Evolutionary conservation across 768 basidiomycete genomes (phyloP).

Genomic region (Russula sp.): DNA sequence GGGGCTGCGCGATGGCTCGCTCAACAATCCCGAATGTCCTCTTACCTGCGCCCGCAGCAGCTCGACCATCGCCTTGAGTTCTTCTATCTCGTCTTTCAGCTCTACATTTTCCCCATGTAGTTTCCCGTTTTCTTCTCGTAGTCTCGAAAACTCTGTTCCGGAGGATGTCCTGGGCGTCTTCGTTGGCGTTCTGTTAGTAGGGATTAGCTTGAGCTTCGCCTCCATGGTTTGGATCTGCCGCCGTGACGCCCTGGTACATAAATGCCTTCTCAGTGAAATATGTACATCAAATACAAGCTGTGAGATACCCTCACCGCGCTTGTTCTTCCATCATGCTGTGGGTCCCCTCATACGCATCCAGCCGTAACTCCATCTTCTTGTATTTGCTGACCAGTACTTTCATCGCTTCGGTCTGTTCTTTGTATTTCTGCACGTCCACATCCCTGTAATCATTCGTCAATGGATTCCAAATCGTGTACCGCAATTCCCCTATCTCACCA

Average conservation of each 20-base stretch:
- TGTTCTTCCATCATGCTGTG: conserved; percentile 55
- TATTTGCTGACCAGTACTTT: conserved; percentile 54
- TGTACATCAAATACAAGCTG: background rate
- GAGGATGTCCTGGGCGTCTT: conserved; percentile 18
- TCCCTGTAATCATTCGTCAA: conserved; percentile 50
- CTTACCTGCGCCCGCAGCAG: conserved; percentile 55
- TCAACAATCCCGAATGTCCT: conserved; percentile 46
- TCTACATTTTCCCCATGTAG: conserved; percentile 59
- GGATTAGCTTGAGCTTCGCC: conserved; percentile 47
- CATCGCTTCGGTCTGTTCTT: conserved; percentile 59
- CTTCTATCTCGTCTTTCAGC: conserved; percentile 56
- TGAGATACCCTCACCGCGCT: conserved; percentile 49
- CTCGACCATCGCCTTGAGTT: conserved; percentile 70
- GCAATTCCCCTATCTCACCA: conserved; percentile 49
- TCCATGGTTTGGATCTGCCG: conserved; percentile 63
- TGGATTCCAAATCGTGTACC: background rate
- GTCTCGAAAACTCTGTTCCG: conserved; percentile 38
- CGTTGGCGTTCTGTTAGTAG: conserved; percentile 35
- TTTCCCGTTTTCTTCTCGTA: conserved; percentile 50
- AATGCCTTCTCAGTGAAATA: conserved; percentile 8
- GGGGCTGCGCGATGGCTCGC: conserved; percentile 49
- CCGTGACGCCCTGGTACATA: conserved; percentile 47
- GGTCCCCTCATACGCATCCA: conserved; percentile 56
- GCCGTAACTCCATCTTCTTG: conserved; percentile 61
- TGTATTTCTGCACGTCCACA: conserved; percentile 66